Conservation (phyloP, 1,284 basidiomycete genomes). For the Porogramme epimiltina region DNA sequence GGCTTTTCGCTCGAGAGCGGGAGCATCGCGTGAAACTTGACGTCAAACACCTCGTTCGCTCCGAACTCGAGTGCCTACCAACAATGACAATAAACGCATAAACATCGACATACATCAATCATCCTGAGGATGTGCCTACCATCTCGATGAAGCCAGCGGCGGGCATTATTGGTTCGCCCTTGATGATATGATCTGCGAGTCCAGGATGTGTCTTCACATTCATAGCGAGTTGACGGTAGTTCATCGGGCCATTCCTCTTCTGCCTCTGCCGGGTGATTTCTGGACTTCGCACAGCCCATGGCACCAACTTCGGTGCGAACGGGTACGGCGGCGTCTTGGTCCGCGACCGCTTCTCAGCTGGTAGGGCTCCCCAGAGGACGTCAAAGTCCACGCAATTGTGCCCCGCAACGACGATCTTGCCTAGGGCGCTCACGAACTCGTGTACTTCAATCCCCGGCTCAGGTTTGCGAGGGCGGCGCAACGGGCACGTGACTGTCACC, state of each 20-base stretch:
- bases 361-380: constrained; percentile 7
- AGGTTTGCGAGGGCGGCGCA: constrained; percentile 29
- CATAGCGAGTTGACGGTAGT: constrained; percentile 32
- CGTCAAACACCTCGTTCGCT: constrained; percentile 24
- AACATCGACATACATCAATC: background rate
- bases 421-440: constrained; percentile 10
- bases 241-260: constrained; percentile 34
- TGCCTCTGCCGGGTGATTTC: constrained; percentile 12
- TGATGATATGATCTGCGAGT: constrained; percentile 41
- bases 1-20: constrained; percentile 33
- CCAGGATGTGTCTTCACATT: constrained; percentile 36
- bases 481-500: constrained; percentile 30
- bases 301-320: constrained; percentile 14
- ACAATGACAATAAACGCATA: background rate
- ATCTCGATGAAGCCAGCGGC: constrained; percentile 45
- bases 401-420: constrained; percentile 10
- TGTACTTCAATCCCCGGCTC: constrained; percentile 2
- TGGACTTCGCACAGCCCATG: constrained; percentile 6
- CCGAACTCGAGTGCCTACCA: constrained; percentile 26
- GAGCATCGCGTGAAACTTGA: constrained; percentile 27
- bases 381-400: constrained; percentile 16
- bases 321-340: constrained; percentile 12
- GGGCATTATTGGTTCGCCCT: constrained; percentile 42
- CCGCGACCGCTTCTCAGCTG: background rate
- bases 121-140: constrained; percentile 26